These are phyloP conservation scores for Trametes sp. DNA, from an alignment of 1,284 basidiomycete genomes.

Conservation along the genomic window DNA sequence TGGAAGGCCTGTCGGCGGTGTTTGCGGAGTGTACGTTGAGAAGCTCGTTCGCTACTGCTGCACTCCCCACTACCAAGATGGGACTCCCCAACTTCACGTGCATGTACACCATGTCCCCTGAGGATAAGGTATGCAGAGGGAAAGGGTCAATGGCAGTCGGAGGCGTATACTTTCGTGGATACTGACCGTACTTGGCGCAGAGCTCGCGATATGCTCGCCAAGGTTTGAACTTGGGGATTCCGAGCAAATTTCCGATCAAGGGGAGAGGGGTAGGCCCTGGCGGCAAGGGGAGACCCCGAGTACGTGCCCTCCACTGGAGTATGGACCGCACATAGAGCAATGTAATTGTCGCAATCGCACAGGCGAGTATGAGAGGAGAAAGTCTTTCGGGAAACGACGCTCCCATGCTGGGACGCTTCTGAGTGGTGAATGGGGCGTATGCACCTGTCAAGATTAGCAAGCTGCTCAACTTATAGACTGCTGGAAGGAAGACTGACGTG, in stretches of 20 bases:
- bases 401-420: no score
- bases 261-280: conserved; percentile 1
- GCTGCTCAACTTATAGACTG: no score
- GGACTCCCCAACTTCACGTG: neutral
- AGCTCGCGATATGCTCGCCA: neutral
- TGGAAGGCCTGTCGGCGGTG: conserved; percentile 14
- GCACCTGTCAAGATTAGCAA: no score
- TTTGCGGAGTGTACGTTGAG: conserved; percentile 23
- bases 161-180: no score
- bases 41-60: conserved; percentile 17
- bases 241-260: neutral
- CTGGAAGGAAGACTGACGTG: no score
- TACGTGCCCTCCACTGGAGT: neutral
- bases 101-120: neutral
- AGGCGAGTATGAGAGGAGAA: no score
- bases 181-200: neutral
- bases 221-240: neutral
- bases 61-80: conserved; percentile 22
- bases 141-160: neutral
- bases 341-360: no score
- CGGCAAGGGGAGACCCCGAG: neutral
- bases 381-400: no score
- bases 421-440: no score
- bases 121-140: neutral
- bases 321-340: neutral